Percentiles rank a stretch among this genome's conserved stretches.
These are phyloP conservation scores for Iris macrosiphon DNA, from an alignment of 106 monocot species.

Conservation along the genomic window DNA sequence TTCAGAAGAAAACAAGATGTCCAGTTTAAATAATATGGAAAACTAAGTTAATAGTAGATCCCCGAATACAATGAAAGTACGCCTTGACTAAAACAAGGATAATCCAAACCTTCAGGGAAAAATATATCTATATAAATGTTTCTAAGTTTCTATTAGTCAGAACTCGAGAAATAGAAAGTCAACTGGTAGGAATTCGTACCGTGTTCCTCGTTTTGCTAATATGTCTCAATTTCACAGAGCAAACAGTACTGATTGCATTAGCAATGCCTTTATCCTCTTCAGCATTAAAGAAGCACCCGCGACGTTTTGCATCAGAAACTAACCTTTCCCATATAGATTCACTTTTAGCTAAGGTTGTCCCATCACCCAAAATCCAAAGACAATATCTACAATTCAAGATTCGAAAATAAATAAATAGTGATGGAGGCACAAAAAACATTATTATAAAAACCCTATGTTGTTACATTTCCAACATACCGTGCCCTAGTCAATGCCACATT, in stretches of 20 bases:
- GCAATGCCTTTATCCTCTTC: constrained; percentile 12
- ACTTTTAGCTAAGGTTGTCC: constrained; percentile 20
- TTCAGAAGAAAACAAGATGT: too few relatives aligned
- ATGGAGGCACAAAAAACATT: background rate
- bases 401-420: background rate
- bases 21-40: too few relatives aligned
- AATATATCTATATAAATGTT: too few relatives aligned
- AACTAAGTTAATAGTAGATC: too few relatives aligned
- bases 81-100: too few relatives aligned
- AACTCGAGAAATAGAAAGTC: too few relatives aligned
- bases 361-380: constrained; percentile 49
- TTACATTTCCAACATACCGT: constrained; percentile 10
- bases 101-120: too few relatives aligned
- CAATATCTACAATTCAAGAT: constrained; percentile 29
- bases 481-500: constrained; percentile 49
- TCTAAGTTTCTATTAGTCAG: too few relatives aligned
- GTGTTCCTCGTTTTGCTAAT: background rate
- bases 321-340: constrained; percentile 27
- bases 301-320: constrained; percentile 25
- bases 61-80: too few relatives aligned
- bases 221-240: background rate
- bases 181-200: too few relatives aligned
- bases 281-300: constrained; percentile 22
- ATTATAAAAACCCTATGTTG: background rate
- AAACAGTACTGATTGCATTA: constrained; percentile 13